Evolutionary conservation across 768 basidiomycete genomes (phyloP).

Genomic region (Holtermannia corniformis): DNA sequence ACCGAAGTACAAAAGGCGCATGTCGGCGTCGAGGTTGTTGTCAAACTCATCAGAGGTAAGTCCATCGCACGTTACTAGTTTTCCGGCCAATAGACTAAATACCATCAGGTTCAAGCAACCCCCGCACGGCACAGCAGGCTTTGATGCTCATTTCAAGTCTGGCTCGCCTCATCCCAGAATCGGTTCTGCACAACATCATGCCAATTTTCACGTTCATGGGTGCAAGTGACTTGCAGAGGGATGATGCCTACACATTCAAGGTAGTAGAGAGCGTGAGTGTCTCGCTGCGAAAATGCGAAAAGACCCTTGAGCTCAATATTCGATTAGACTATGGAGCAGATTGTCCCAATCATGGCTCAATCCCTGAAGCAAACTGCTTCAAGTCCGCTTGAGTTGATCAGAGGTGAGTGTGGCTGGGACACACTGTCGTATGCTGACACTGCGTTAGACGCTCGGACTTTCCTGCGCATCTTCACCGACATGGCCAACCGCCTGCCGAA

Average conservation of each 20-base stretch:
- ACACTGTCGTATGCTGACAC: neutral
- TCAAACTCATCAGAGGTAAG: conserved; percentile 74
- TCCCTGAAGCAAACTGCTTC: conserved; percentile 58
- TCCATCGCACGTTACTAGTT: conserved; percentile 2
- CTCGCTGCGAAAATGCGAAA: neutral
- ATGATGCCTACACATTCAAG: conserved; percentile 88
- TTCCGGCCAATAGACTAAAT: neutral
- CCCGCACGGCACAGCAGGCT: conserved; percentile 89
- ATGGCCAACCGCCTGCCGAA: conserved; percentile 84
- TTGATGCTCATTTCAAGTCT: conserved; percentile 75
- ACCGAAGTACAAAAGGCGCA: conserved; percentile 30
- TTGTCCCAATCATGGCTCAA: conserved; percentile 84
- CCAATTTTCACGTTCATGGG: conserved; percentile 99
- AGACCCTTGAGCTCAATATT: neutral
- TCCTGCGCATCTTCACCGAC: conserved; percentile 85
- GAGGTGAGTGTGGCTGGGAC: conserved; percentile 43
- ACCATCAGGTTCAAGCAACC: conserved; percentile 66
- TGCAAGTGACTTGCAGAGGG: conserved; percentile 91
- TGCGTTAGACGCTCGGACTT: conserved; percentile 62
- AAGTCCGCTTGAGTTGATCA: conserved; percentile 53
- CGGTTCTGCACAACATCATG: conserved; percentile 89
- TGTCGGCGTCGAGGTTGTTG: conserved; percentile 70
- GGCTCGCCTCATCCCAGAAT: conserved; percentile 74
- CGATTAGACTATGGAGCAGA: conserved; percentile 74
- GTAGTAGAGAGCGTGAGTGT: conserved; percentile 76